phyloP scores from a whole-genome alignment of 805 yeast species.

The Ogataea trehaloabstinens region DNA sequence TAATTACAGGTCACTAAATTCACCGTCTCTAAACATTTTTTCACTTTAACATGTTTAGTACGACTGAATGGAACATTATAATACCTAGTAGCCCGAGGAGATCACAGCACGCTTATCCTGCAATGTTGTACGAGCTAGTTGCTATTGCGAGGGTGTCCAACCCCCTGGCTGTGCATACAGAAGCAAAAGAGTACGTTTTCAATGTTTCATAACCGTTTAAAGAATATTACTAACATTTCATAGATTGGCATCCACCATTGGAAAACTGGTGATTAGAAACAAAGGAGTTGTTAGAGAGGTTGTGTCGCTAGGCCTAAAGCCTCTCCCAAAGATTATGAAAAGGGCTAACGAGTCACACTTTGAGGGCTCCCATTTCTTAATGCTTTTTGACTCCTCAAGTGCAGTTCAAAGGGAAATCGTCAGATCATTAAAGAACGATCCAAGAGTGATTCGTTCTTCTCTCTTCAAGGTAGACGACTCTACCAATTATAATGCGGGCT shows the following conservation, averaged over 20 bases:
- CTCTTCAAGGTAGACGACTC: slow-evolving; percentile 61
- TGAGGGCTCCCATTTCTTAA: slow-evolving; percentile 83
- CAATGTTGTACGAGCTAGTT: slow-evolving; percentile 85
- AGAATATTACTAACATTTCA: slow-evolving; percentile 1
- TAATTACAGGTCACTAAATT: too few relatives aligned
- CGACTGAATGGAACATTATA: too few relatives aligned
- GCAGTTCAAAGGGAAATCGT: slow-evolving; percentile 83
- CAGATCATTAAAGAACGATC: slow-evolving; percentile 80
- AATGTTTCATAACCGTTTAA: not conserved
- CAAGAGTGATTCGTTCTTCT: slow-evolving; percentile 81
- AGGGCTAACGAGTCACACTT: slow-evolving; percentile 88
- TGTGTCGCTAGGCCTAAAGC: slow-evolving; percentile 72
- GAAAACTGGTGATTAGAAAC: slow-evolving; percentile 76
- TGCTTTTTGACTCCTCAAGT: slow-evolving; percentile 84
- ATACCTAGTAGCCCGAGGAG: too few relatives aligned
- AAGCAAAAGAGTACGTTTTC: slow-evolving; percentile 54
- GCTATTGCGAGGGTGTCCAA: slow-evolving; percentile 83
- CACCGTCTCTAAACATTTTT: too few relatives aligned
- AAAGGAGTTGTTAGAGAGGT: slow-evolving; percentile 92
- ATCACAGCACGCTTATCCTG: too few relatives aligned
- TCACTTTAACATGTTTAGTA: too few relatives aligned
- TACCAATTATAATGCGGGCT: slow-evolving; percentile 51
- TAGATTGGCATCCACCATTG: slow-evolving; percentile 53
- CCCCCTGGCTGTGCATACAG: slow-evolving; percentile 49
- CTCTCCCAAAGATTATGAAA: slow-evolving; percentile 76